Evolutionary conservation across 78 protist species (phyloP).

Genomic region (Tieghemostelium lacteum): DNA sequence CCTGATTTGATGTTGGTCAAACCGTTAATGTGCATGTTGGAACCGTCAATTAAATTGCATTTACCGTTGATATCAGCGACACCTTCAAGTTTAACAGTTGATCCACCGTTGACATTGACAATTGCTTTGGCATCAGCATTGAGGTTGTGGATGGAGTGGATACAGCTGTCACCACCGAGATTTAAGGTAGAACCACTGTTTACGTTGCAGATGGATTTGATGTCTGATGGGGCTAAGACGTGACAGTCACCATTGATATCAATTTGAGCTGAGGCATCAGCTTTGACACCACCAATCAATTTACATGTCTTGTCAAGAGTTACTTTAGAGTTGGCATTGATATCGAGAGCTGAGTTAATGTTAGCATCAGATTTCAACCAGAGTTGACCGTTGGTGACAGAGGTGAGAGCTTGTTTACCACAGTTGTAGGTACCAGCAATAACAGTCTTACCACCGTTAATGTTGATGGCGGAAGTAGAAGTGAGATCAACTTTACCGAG

Average conservation of each 20-base stretch:
- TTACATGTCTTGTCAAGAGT: constrained; percentile 8
- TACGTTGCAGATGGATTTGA: constrained; percentile 6
- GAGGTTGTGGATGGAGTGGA: constrained; percentile 4
- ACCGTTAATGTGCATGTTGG: constrained; percentile 26
- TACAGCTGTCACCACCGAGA: constrained; percentile 1
- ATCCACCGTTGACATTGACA: constrained; percentile 11
- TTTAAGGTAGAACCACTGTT: not conserved
- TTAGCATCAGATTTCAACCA: constrained; percentile 1
- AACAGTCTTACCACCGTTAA: constrained; percentile 39
- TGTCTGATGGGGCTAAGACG: constrained; percentile 11
- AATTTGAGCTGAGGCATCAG: constrained; percentile 1
- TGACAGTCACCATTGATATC: not conserved
- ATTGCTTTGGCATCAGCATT: constrained; percentile 31
- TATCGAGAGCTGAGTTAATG: not conserved
- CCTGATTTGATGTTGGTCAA: constrained; percentile 14
- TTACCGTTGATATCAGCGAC: constrained; percentile 13
- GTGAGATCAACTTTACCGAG: constrained; percentile 18
- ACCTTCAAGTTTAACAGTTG: constrained; percentile 24
- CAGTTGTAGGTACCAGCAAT: constrained; percentile 13
- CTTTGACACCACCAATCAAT: constrained; percentile 15
- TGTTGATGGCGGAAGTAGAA: constrained; percentile 2
- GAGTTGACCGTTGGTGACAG: constrained; percentile 51
- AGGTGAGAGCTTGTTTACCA: not conserved
- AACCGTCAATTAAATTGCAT: constrained; percentile 11
- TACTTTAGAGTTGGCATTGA: not conserved